Conservation (phyloP, 805 yeast species). For the Suhomyces xylopsoci region DNA sequence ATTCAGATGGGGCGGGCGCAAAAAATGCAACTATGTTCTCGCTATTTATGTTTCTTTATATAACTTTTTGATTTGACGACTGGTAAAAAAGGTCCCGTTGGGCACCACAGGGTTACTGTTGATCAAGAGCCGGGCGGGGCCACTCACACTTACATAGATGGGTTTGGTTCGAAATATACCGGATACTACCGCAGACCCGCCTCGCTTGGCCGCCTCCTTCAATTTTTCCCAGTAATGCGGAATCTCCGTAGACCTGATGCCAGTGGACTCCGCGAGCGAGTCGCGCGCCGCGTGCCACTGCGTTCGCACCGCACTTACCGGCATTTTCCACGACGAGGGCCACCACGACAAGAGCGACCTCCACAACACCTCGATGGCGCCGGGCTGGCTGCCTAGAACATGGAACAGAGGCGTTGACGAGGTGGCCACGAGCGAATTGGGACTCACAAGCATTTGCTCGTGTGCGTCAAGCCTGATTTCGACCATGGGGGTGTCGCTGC, state of each 20-base stretch:
- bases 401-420: neutral
- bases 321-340: neutral
- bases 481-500: slow-evolving; percentile 39
- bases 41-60: neutral
- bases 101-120: slow-evolving; percentile 15
- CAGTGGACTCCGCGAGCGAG: neutral
- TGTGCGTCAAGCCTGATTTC: slow-evolving; percentile 30
- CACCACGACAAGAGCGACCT: neutral
- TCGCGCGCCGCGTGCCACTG: neutral
- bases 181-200: neutral
- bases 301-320: neutral
- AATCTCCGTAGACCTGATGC: neutral
- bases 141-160: slow-evolving; percentile 20
- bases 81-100: slow-evolving; percentile 5
- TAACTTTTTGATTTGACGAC: slow-evolving; percentile 1
- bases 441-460: slow-evolving; percentile 39
- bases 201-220: neutral
- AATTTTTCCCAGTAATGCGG: neutral
- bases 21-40: neutral
- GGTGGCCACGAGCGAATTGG: slow-evolving; percentile 39
- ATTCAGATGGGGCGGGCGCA: neutral
- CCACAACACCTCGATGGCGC: neutral
- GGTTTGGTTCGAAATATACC: slow-evolving; percentile 5
- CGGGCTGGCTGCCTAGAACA: neutral
- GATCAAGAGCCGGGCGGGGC: slow-evolving; percentile 26